Conservation (phyloP, 345 rosid genomes). For the Ailanthus altissimus region DNA sequence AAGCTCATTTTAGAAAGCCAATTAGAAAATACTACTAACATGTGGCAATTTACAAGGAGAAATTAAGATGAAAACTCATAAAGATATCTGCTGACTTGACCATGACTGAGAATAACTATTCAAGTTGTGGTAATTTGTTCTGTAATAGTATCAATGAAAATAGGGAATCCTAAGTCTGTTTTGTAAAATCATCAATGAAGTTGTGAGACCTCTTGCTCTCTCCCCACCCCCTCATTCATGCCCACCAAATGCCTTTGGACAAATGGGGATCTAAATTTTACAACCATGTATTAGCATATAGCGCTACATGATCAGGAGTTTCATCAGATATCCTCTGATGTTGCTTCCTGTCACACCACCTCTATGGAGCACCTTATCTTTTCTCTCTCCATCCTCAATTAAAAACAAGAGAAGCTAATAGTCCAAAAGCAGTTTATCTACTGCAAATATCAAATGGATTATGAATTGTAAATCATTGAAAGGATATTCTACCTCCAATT, state of each 20-base stretch:
- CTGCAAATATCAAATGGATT: neutral
- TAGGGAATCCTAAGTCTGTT: neutral
- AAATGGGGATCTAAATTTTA: too few relatives aligned
- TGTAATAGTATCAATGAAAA: neutral
- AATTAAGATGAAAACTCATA: neutral
- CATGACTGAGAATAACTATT: neutral
- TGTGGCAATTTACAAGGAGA: neutral
- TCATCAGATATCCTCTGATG: neutral
- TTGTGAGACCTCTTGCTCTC: too few relatives aligned
- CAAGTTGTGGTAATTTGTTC: neutral
- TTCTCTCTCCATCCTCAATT: neutral
- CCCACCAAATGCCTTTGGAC: too few relatives aligned
- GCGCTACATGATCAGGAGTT: neutral
- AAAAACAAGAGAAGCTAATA: neutral
- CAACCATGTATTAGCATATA: too few relatives aligned
- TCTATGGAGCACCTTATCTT: neutral
- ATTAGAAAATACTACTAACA: neutral
- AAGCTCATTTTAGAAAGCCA: slow-evolving; percentile 2
- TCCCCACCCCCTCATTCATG: too few relatives aligned
- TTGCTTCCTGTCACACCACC: neutral
- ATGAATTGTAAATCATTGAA: neutral
- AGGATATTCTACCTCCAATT: slow-evolving; percentile 41
- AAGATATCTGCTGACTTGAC: neutral
- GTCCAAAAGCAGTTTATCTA: neutral
- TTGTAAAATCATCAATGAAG: neutral